Evolutionary conservation across 345 rosid genomes (phyloP).

Genomic region (Mercurialis annua): DNA sequence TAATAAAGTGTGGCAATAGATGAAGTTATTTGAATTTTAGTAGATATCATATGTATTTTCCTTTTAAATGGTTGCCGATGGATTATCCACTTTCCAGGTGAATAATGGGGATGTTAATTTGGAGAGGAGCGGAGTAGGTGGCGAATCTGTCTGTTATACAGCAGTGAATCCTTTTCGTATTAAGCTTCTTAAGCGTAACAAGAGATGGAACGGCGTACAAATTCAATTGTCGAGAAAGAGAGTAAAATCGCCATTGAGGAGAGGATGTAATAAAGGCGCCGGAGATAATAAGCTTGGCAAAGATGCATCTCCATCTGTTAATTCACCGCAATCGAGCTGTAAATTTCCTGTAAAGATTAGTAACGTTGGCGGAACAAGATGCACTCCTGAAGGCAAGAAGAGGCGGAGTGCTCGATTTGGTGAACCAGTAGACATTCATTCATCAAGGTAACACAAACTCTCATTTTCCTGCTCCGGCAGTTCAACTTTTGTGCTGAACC

Average conservation of each 20-base stretch:
- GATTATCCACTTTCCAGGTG: conserved; percentile 48
- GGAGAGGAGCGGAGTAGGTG: conserved; percentile 41
- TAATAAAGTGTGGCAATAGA: neutral
- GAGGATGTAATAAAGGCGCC: conserved; percentile 19
- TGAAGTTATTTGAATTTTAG: neutral
- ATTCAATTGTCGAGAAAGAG: conserved; percentile 45
- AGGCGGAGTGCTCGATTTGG: conserved; percentile 51
- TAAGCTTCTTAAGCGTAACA: conserved; percentile 40
- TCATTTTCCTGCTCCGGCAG: conserved; percentile 2
- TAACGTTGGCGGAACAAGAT: conserved; percentile 38
- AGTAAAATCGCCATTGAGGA: conserved; percentile 50
- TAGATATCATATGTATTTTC: neutral
- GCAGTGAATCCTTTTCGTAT: conserved; percentile 69
- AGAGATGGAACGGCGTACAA: conserved; percentile 24
- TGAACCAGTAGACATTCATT: conserved; percentile 41
- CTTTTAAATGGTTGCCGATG: neutral
- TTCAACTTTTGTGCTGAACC: conserved; percentile 7
- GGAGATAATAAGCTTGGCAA: conserved; percentile 17
- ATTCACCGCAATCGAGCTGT: conserved; percentile 29
- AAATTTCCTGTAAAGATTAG: conserved; percentile 47
- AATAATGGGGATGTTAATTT: conserved; percentile 82
- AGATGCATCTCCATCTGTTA: conserved; percentile 15
- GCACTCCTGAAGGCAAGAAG: conserved; percentile 72
- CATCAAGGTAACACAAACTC: conserved; percentile 25
- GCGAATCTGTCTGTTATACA: conserved; percentile 57